Evolutionary conservation across 2,329 filamentous ascomycete species (phyloP), one percentile per base, ranked within the genome.

Genomic region (Pestalotiopsis sp.): DNA sequence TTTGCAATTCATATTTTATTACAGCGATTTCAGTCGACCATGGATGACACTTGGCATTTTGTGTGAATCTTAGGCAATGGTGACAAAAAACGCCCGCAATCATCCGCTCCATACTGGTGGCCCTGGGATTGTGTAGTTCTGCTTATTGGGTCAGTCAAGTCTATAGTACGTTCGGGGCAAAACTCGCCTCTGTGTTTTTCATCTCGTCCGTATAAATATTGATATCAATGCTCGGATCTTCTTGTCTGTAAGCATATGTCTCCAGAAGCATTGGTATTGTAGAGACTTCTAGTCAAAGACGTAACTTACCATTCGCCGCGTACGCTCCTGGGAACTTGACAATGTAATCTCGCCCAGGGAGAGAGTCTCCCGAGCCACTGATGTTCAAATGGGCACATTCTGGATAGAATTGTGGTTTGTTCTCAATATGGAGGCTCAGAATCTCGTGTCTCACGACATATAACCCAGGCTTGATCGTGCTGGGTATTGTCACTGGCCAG

Each of bases 391-490:
- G 79, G 2, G 78, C 80, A 66, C 80, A 82, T 69, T 81, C 78
- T 23, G 79, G 78, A 64, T 81, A 82, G 72, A 82, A 84, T 74
- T 85, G 83, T 6, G 84, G 83, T 71, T 78, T 82, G 64, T 85
- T 80, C 25, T 80, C 81, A 66, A 86, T 81, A 69, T 87, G 85
- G 7, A 87, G 78, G 61, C 83, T 85, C 39, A 87, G 72, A 67
- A 87, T 82, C 77, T 88, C 85, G 73, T 88, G 85, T 52, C 85
- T 76, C 63, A 88, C 81, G 62, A 88, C 75, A 72, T 87, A 87
- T 52, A 84, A 77, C 4, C 86, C 86, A 0, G 82, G 75, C 62
- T 79, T 80, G 23, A 88, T 76, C 2, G 76, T 79, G 3, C 76
- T 72, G 0, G 85, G 86, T 13, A 88, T 82, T 0, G 78, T 84